These are phyloP conservation scores for Cladophialophora psammophila DNA, from an alignment of 2,329 filamentous ascomycete species.

Conservation along the genomic window DNA sequence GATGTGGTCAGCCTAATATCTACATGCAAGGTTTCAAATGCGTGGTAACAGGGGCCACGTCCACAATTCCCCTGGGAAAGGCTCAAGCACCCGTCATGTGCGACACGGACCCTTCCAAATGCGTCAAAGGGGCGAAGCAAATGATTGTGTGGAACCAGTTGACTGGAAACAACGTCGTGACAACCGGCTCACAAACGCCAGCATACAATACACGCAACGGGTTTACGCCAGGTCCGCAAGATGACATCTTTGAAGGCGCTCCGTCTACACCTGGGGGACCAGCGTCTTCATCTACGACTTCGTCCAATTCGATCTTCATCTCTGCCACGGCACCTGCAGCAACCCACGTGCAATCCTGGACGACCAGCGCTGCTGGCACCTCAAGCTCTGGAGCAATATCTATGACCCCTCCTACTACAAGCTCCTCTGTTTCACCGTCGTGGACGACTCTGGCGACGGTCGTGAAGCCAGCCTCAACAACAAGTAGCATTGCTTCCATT, in stretches of 20 bases:
- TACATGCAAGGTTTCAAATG: slow-evolving; percentile 62
- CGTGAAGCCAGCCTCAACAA: slow-evolving; percentile 9
- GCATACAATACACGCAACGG: slow-evolving; percentile 31
- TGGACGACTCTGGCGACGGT: slow-evolving; percentile 10
- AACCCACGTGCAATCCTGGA: slow-evolving; percentile 2
- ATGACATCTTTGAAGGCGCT: slow-evolving; percentile 27
- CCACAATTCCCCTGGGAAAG: slow-evolving; percentile 51
- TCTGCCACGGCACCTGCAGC: slow-evolving; percentile 3
- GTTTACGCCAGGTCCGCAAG: slow-evolving; percentile 27
- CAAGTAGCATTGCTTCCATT: neutral
- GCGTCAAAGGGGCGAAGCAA: slow-evolving; percentile 59
- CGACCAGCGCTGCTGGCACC: neutral
- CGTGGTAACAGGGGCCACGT: slow-evolving; percentile 55
- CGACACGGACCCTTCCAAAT: slow-evolving; percentile 51
- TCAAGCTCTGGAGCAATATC: neutral
- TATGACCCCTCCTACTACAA: neutral
- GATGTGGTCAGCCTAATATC: slow-evolving; percentile 51
- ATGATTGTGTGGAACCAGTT: slow-evolving; percentile 59
- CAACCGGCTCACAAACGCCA: slow-evolving; percentile 13
- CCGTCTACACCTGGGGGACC: slow-evolving; percentile 7
- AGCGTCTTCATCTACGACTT: slow-evolving; percentile 6
- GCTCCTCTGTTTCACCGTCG: neutral
- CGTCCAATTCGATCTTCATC: neutral
- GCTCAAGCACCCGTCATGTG: slow-evolving; percentile 55
- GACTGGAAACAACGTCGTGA: slow-evolving; percentile 27